Conservation (phyloP, 768 basidiomycete species). For the Lentinus tigrinus region DNA sequence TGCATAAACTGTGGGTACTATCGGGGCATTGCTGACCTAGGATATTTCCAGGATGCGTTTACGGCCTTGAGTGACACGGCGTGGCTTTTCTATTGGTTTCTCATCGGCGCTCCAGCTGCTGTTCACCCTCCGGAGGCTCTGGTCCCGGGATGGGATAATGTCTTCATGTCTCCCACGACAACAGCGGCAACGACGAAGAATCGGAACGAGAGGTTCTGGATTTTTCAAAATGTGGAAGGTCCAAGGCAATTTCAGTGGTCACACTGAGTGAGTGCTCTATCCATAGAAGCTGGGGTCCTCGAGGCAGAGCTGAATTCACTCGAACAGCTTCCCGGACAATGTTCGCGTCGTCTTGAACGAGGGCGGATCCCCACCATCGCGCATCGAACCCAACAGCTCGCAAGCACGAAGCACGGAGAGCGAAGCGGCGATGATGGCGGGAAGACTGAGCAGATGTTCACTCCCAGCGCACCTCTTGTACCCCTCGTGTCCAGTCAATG, state of each 20-base stretch:
- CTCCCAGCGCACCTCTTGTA: too few relatives aligned
- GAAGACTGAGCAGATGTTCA: too few relatives aligned
- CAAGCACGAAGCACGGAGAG: too few relatives aligned
- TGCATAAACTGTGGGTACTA: too few relatives aligned
- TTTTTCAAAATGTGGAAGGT: constrained; percentile 42
- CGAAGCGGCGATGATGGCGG: too few relatives aligned
- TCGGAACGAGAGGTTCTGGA: constrained; percentile 47
- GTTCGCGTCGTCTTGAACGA: constrained; percentile 43
- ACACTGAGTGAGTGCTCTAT: constrained; percentile 30
- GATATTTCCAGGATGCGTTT: constrained; percentile 58
- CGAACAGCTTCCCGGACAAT: constrained; percentile 67
- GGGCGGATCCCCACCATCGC: too few relatives aligned
- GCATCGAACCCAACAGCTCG: too few relatives aligned
- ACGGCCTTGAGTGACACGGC: constrained; percentile 57
- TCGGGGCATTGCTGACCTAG: neutral
- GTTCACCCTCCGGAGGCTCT: constrained; percentile 62
- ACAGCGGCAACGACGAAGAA: constrained; percentile 75
- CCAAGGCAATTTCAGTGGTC: constrained; percentile 46
- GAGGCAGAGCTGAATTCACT: neutral
- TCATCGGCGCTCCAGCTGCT: constrained; percentile 49
- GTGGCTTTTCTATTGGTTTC: neutral
- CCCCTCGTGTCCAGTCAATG: too few relatives aligned
- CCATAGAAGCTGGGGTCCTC: neutral
- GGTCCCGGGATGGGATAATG: constrained; percentile 55
- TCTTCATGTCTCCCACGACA: constrained; percentile 74